These are phyloP conservation scores for Brassica incana DNA, from an alignment of 345 rosid species.

Conservation along the genomic window DNA sequence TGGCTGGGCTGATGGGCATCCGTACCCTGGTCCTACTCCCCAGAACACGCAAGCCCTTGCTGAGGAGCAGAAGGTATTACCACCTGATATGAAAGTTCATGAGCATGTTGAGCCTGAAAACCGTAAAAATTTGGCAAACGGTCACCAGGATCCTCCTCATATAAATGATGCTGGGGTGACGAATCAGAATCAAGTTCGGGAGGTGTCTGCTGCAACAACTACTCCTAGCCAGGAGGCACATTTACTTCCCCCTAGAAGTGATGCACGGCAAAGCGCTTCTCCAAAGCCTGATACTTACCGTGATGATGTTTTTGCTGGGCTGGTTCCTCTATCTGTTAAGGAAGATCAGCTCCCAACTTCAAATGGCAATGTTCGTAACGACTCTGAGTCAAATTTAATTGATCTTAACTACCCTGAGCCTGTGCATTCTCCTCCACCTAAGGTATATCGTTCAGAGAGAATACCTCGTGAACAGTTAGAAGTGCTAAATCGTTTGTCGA, in stretches of 20 bases:
- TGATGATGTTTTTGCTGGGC: constrained; percentile 45
- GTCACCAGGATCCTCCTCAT: constrained; percentile 39
- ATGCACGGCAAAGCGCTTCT: constrained; percentile 28
- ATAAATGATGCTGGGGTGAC: constrained; percentile 40
- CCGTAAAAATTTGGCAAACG: constrained; percentile 32
- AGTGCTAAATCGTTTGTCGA: constrained; percentile 63
- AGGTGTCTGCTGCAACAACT: constrained; percentile 39
- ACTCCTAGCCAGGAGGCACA: constrained; percentile 40
- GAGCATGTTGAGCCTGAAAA: constrained; percentile 43
- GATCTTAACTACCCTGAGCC: constrained; percentile 58
- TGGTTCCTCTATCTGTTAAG: constrained; percentile 46
- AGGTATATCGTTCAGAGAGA: constrained; percentile 72
- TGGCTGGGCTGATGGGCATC: constrained; percentile 44
- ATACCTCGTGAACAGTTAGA: constrained; percentile 71
- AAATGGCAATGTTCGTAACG: constrained; percentile 39
- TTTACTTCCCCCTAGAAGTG: constrained; percentile 38
- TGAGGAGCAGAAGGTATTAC: constrained; percentile 40
- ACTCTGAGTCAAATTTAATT: constrained; percentile 52
- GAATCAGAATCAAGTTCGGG: constrained; percentile 43
- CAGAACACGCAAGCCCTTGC: constrained; percentile 41
- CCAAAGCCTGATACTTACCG: constrained; percentile 42
- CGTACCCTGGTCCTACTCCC: constrained; percentile 38
- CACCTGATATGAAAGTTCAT: constrained; percentile 42
- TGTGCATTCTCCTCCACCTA: constrained; percentile 42
- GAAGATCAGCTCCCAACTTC: constrained; percentile 51